Evolutionary conservation across 257 asterid genomes (phyloP).

Genomic region (Fraxinus anomala): DNA sequence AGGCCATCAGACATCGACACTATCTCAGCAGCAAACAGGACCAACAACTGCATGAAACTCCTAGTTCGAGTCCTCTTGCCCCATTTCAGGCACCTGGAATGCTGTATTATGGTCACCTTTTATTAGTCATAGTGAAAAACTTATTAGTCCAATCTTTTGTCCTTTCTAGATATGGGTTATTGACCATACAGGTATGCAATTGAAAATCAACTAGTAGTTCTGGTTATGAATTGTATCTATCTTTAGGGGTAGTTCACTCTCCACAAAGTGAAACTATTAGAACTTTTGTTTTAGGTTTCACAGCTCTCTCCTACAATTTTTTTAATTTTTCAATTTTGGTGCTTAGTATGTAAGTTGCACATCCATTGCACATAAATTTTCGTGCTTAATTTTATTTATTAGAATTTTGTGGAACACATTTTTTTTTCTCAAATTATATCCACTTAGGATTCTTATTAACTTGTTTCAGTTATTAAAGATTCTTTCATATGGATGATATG

Average conservation of each 20-base stretch:
- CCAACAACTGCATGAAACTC: constrained; percentile 40
- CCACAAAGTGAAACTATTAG: background rate
- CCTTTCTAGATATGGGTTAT: constrained; percentile 31
- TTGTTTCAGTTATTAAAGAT: too few species aligned
- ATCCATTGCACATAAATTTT: too few species aligned
- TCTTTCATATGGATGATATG: too few species aligned
- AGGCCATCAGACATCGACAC: constrained; percentile 42
- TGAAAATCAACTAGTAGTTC: background rate
- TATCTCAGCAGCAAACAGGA: constrained; percentile 40
- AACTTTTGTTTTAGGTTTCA: too few species aligned
- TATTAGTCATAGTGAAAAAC: constrained; percentile 44
- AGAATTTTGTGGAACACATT: too few species aligned
- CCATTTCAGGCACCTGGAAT: constrained; percentile 67
- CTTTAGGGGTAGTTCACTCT: constrained; percentile 6
- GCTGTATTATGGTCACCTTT: constrained; percentile 63
- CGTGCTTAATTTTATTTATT: too few species aligned
- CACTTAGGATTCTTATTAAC: too few species aligned
- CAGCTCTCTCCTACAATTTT: too few species aligned
- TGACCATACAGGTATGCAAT: too few species aligned
- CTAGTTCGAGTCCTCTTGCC: constrained; percentile 56
- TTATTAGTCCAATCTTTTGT: constrained; percentile 25
- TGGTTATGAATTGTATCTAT: constrained; percentile 23
- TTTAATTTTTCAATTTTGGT: too few species aligned
- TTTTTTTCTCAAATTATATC: too few species aligned
- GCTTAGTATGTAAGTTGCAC: too few species aligned